phyloP scores from a whole-genome alignment of 306 rosid genomes.

The Glycine soja region DNA sequence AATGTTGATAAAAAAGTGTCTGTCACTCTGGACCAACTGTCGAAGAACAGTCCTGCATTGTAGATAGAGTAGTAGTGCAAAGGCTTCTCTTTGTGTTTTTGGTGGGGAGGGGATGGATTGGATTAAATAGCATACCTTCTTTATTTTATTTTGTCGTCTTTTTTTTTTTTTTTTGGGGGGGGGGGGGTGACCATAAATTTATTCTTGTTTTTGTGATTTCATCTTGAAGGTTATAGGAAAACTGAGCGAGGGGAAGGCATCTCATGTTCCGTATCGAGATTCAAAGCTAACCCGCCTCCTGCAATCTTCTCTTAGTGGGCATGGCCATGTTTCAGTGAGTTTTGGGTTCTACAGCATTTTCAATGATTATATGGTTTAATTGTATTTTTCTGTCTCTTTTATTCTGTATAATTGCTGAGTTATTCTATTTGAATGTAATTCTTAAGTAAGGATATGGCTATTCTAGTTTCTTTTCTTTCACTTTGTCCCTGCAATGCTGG shows the following conservation, averaged over 20 bases:
- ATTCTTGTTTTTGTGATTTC: slow-evolving; percentile 54
- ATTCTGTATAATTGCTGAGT: no score
- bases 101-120: background rate
- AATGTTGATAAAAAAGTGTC: slow-evolving; percentile 2
- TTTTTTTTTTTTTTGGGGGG: background rate
- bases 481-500: slow-evolving; percentile 1
- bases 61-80: background rate
- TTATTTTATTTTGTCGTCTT: background rate
- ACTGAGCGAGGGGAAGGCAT: slow-evolving; percentile 98
- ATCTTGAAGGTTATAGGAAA: slow-evolving; percentile 94
- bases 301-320: slow-evolving; percentile 95
- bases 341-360: slow-evolving; percentile 44
- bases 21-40: background rate
- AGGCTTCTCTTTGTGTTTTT: background rate
- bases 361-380: slow-evolving; percentile 20
- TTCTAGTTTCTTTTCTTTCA: slow-evolving; percentile 26
- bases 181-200: background rate
- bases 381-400: slow-evolving; percentile 17
- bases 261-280: slow-evolving; percentile 99
- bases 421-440: background rate
- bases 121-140: background rate
- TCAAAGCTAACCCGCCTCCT: slow-evolving; percentile 98
- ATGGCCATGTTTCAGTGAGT: slow-evolving; percentile 98
- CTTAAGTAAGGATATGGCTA: slow-evolving; percentile 1
- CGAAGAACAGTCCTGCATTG: background rate